Percentiles rank a stretch among this genome's conserved stretches.
Evolutionary conservation across 176 grass and related monocot genomes (phyloP).

Genomic region (Zoysia japonica): DNA sequence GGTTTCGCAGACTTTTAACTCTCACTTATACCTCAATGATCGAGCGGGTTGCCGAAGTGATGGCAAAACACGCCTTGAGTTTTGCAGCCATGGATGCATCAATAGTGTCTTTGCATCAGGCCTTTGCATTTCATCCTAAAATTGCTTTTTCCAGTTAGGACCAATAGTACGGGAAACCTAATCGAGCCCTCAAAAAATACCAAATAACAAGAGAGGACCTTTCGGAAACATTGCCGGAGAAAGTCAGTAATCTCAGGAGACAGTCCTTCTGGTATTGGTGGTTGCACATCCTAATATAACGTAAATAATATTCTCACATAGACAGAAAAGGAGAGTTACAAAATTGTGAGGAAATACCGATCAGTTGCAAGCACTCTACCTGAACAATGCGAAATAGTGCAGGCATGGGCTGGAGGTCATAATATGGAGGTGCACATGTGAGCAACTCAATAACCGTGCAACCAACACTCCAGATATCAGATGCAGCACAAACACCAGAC

Average conservation of each 20-base stretch:
- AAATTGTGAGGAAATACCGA: conserved; percentile 4
- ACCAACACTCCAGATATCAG: conserved; percentile 99
- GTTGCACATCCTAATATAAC: conserved; percentile 80
- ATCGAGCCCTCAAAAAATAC: conserved; percentile 23
- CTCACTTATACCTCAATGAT: conserved; percentile 54
- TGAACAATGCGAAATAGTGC: conserved; percentile 99
- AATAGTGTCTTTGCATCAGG: conserved; percentile 97
- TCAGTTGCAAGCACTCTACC: conserved; percentile 47
- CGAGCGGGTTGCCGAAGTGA: conserved; percentile 63
- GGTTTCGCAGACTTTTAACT: background rate
- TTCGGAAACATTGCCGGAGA: conserved; percentile 95
- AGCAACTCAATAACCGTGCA: conserved; percentile 98
- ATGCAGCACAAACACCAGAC: conserved; percentile 96
- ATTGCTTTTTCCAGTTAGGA: conserved; percentile 45
- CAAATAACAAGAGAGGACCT: conserved; percentile 48
- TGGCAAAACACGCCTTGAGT: conserved; percentile 75
- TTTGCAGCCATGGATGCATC: conserved; percentile 94
- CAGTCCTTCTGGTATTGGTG: conserved; percentile 92
- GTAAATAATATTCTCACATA: conserved; percentile 15
- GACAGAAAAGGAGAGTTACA: background rate
- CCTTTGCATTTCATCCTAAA: conserved; percentile 93
- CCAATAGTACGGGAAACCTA: conserved; percentile 12
- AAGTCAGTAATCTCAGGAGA: conserved; percentile 98
- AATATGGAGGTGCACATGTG: conserved; percentile 95
- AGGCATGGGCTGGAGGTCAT: conserved; percentile 99